Evolutionary conservation across 208 protist genomes (phyloP).

Genomic region (Trypanosoma rangeli): DNA sequence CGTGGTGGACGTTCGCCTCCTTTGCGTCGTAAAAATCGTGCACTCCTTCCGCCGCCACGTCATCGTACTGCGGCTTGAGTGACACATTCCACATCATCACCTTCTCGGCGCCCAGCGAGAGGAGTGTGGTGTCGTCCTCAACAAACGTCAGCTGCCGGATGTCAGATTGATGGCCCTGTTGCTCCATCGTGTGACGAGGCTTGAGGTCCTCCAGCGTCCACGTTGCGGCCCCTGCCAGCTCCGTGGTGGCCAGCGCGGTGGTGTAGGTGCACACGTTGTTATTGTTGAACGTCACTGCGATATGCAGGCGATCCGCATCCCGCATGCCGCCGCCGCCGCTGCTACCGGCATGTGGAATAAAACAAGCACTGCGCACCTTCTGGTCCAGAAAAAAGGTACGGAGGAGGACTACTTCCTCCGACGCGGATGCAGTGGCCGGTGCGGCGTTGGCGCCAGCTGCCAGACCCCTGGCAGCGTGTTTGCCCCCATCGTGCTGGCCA

Average conservation of each 20-base stretch:
- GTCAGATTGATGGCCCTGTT: constrained; percentile 74
- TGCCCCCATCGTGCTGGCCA: constrained; percentile 14
- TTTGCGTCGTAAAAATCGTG: constrained; percentile 77
- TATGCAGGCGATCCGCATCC: constrained; percentile 48
- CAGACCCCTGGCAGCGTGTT: constrained; percentile 25
- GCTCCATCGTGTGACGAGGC: constrained; percentile 49
- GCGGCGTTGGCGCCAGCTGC: neutral
- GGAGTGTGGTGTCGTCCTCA: constrained; percentile 75
- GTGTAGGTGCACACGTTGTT: constrained; percentile 80
- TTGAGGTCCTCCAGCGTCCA: constrained; percentile 73
- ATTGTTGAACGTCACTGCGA: constrained; percentile 83
- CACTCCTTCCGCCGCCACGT: constrained; percentile 38
- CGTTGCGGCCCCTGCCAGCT: constrained; percentile 54
- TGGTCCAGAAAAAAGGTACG: constrained; percentile 81
- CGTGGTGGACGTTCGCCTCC: constrained; percentile 64
- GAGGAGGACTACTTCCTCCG: constrained; percentile 68
- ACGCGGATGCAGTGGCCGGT: constrained; percentile 37
- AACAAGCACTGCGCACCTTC: constrained; percentile 80
- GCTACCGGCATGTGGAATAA: constrained; percentile 46
- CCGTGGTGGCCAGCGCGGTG: constrained; percentile 55
- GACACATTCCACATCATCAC: constrained; percentile 80
- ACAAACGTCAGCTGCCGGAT: constrained; percentile 72
- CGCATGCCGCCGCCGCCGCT: constrained; percentile 32
- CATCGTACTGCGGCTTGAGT: constrained; percentile 32
- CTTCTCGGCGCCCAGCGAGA: constrained; percentile 83